These are phyloP conservation scores for Kodamaea plutei DNA, from an alignment of 1,139 yeast genomes.

Conservation along the genomic window DNA sequence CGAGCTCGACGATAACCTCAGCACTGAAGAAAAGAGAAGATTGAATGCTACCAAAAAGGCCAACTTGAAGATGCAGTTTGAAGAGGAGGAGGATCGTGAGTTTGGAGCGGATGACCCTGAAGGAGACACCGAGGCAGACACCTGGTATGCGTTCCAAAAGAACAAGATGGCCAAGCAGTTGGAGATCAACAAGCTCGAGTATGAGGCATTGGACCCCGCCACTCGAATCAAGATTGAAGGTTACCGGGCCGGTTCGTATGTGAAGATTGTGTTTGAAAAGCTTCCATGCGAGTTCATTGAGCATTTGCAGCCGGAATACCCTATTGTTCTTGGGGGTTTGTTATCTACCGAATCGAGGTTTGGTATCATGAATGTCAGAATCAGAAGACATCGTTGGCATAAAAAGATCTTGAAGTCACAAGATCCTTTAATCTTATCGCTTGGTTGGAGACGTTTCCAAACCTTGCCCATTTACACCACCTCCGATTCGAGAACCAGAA, in stretches of 20 bases:
- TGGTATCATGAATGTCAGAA: constrained; percentile 88
- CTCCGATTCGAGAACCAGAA: constrained; percentile 94
- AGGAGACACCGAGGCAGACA: constrained; percentile 74
- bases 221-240: constrained; percentile 86
- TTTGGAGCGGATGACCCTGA: constrained; percentile 72
- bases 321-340: constrained; percentile 87
- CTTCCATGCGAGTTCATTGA: constrained; percentile 91
- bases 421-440: constrained; percentile 88
- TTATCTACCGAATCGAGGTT: constrained; percentile 87
- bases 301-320: constrained; percentile 78
- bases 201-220: constrained; percentile 67
- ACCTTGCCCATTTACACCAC: constrained; percentile 95
- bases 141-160: constrained; percentile 97
- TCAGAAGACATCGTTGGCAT: constrained; percentile 99
- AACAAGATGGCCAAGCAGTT: constrained; percentile 95
- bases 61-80: constrained; percentile 81
- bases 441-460: constrained; percentile 99
- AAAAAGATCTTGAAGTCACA: constrained; percentile 91
- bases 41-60: constrained; percentile 88
- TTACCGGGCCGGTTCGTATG: constrained; percentile 89
- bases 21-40: constrained; percentile 68
- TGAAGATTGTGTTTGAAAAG: constrained; percentile 75
- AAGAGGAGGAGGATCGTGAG: constrained; percentile 82
- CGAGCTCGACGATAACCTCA: constrained; percentile 38
- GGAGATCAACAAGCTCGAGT: constrained; percentile 84